A percentile compares a stretch with the other conserved stretches of the same genome.
Conservation (phyloP, 352 stramenopile species). For the Pythium angustatum region DNA sequence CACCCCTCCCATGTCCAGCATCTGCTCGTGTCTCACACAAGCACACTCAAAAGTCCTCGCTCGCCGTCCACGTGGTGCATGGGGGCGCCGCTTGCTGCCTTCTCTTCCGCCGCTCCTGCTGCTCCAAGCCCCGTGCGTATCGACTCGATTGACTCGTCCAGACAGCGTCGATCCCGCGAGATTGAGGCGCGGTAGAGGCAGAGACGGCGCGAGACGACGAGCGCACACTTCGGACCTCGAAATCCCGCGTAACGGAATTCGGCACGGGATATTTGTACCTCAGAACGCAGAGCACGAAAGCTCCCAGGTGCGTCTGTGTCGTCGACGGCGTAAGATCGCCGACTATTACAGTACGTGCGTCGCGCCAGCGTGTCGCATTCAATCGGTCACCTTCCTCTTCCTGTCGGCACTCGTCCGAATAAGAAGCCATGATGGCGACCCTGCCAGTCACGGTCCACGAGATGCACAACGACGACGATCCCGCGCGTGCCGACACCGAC, state of each 20-base stretch:
- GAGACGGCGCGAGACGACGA: neutral
- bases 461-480: constrained; percentile 1
- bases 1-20: constrained; percentile 10
- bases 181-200: too few species aligned
- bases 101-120: neutral
- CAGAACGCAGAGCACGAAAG: too few species aligned
- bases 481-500: constrained; percentile 1
- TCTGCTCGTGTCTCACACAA: constrained; percentile 22
- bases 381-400: neutral
- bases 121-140: neutral
- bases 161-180: too few species aligned
- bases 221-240: too few species aligned
- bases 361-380: neutral
- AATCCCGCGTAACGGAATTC: neutral
- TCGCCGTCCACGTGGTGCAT: constrained; percentile 19
- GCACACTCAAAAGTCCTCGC: constrained; percentile 1
- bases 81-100: neutral
- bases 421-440: constrained; percentile 12
- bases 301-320: too few species aligned
- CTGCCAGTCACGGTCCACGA: constrained; percentile 3
- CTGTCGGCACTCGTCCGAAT: too few species aligned
- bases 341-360: too few species aligned
- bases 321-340: too few species aligned
- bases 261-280: neutral
- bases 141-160: too few species aligned